Base-by-base conservation (phyloP, 768 basidiomycete species). In the Xerocomellus intermedius region DNA sequence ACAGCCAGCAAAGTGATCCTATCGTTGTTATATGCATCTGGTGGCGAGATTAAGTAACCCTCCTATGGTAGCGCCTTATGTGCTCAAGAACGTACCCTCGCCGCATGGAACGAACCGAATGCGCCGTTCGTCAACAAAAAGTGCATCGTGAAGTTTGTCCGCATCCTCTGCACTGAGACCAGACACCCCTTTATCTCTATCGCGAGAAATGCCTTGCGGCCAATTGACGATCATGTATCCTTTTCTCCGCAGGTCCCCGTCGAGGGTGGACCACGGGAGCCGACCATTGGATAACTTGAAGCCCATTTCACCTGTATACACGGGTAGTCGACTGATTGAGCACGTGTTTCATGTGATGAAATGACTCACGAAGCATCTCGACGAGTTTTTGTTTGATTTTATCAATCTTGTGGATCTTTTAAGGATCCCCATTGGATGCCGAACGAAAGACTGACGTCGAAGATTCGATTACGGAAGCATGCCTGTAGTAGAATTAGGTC, bases 331-430 rank as follows among this genome's bases (percentile, higher is more conserved):
- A 30, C 28, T 12, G 3, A 0, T 24, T 13, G 12, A 22, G 1
- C 8, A 14, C 7, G 14, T 24, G 12, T 13, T 14, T 24, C 7
- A 8, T 16, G 10, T 17, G 10, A 38, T 5, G 8, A 10, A 16
- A 43, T 14, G 9, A 53, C 58, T 46, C 9, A 60, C 58, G 46
- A 47, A 60, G 54, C 60, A 59, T 56, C 2, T 47, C 13, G 9
- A 50, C 35, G 8, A 57, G 49, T 8, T 21, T 38, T 10, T 48
- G 30, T 33, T 42, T 45, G 33, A 55, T 47, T 17, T 36, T 8
- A n/a, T 51, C 38, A 0, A 60, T 50, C 55, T 50, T 59, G 10
- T 13, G 43, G 8, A 12, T 22, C 14, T 21, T 50, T 12, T 37
- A 21, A 2, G 14, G 1, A 16, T 53, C 42, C 2, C 21, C 13